Percentiles rank a stretch among this genome's conserved stretches.
Conservation (phyloP, 352 stramenopile genomes). For the Aphanomyces stellatus region DNA sequence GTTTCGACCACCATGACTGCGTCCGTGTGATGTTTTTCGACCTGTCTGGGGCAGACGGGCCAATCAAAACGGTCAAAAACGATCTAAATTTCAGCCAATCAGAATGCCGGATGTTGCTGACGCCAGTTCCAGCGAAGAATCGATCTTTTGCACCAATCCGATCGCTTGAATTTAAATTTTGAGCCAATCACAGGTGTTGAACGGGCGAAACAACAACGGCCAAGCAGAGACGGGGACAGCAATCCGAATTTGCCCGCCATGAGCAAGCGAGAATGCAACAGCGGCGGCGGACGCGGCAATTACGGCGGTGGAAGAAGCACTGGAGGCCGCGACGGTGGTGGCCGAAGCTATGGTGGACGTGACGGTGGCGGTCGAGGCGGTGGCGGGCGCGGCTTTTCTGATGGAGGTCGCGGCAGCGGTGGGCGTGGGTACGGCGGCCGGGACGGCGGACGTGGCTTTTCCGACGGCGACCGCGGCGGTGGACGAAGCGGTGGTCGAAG, state of each 20-base stretch:
- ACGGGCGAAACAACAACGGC: too few relatives aligned
- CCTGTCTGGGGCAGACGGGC: too few relatives aligned
- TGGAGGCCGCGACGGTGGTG: not conserved
- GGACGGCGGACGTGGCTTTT: constrained; percentile 24
- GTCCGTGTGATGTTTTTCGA: too few relatives aligned
- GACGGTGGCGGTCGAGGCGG: constrained; percentile 25
- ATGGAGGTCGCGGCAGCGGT: not conserved
- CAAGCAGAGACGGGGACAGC: too few relatives aligned
- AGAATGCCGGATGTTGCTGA: not conserved
- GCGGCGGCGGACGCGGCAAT: constrained; percentile 18
- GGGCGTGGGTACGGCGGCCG: constrained; percentile 22
- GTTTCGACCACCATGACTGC: too few relatives aligned
- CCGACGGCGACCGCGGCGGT: constrained; percentile 5
- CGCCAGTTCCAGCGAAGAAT: too few relatives aligned
- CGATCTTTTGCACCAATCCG: too few relatives aligned
- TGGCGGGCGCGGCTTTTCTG: not conserved
- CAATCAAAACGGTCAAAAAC: not conserved
- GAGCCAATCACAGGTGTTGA: too few relatives aligned
- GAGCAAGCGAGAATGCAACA: not conserved
- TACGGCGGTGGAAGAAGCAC: not conserved
- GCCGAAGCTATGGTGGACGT: constrained; percentile 21
- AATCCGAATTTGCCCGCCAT: too few relatives aligned
- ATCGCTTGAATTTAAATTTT: too few relatives aligned
- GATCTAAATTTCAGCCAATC: not conserved
- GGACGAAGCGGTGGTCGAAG: not conserved